These are phyloP conservation scores for Fusarium sp. DNA, from an alignment of 2,329 filamentous ascomycete species.

Conservation along the genomic window DNA sequence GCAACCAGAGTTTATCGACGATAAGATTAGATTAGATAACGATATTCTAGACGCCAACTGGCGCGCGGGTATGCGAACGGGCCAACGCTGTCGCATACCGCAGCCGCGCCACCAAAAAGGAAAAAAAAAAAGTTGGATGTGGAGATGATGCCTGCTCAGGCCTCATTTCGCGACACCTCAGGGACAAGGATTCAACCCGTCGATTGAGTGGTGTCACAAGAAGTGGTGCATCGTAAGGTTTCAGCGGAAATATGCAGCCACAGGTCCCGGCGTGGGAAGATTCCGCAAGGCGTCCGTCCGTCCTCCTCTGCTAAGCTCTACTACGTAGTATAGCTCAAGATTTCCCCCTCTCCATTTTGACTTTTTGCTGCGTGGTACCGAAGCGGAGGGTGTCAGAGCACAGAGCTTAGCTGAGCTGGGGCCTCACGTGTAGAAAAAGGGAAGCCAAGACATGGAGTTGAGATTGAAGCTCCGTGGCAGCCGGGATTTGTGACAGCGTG, in stretches of 20 bases:
- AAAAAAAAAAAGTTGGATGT: conserved; percentile 9
- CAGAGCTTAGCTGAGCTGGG: background rate
- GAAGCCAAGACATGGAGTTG: conserved; percentile 7
- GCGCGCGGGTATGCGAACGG: conserved; percentile 32
- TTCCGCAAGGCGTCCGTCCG: background rate
- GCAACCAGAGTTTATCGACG: conserved; percentile 26
- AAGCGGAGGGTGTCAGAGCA: background rate
- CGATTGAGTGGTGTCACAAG: conserved; percentile 34
- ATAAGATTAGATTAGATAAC: conserved; percentile 17
- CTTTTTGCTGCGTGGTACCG: background rate
- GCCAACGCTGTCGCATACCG: background rate
- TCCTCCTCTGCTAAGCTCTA: background rate
- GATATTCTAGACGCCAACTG: background rate
- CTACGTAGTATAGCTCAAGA: background rate
- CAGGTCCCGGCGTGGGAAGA: background rate
- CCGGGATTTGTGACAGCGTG: conserved; percentile 35
- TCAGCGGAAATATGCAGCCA: conserved; percentile 2
- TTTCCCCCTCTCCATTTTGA: background rate
- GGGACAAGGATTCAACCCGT: conserved; percentile 17
- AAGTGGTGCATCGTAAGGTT: conserved; percentile 39
- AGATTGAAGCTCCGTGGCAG: conserved; percentile 32
- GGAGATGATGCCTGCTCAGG: conserved; percentile 19
- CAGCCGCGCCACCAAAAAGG: background rate
- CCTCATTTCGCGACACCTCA: conserved; percentile 18
- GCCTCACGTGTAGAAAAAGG: conserved; percentile 29